Base-by-base conservation (phyloP, 1,284 basidiomycete species). In the Hypsizygus ulmarius region DNA sequence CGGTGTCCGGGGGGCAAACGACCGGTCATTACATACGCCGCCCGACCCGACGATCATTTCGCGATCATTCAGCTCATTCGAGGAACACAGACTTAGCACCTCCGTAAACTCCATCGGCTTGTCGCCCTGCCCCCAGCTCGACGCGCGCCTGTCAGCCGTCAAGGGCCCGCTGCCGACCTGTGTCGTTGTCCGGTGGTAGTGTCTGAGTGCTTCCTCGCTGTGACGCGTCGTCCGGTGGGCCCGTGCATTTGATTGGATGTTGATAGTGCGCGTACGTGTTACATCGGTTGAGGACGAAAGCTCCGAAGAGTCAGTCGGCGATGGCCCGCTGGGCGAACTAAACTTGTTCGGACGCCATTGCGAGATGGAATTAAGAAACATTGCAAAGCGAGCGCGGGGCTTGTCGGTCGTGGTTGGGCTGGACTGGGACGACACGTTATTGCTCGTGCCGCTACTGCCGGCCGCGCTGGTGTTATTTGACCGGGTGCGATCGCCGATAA, bases 111-210 rank as follows among this genome's bases (percentile, higher is more conserved):
- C 71, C 3, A 63, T 59, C 19, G 72, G 53, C 50, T 64, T 59
- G 47, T 68, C 71, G 25, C 65, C 69, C 41, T 80, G 76, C 2
- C 69, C 71, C 82, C 82, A 84, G 58, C 82, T 84, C 39, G 82
- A 81, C 7, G 83, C 83, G 10, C 83, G 72, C 55, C 78, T 70
- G 18, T 75, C 75, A 18, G 70, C 62, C 1, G 65, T 68, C 28
- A 71, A 46, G 0, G 49, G 63, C 1, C 55, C 56, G 25, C 47
- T 53, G 3, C 65, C 67, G 25, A 14, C 30, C 8, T n/a, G 28
- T 1, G 29, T 14, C 16, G 28, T 43, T 19, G 46, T n/a, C 60
- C 53, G 45, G 6, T 51, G 53, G 37, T 64, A 58, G 21, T 55
- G 45, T 35, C 62, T 52, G 29, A 69, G 46, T 16, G 64, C 66